Conservation (phyloP, 108 stramenopile species). For the Thalassiosira profunda region DNA sequence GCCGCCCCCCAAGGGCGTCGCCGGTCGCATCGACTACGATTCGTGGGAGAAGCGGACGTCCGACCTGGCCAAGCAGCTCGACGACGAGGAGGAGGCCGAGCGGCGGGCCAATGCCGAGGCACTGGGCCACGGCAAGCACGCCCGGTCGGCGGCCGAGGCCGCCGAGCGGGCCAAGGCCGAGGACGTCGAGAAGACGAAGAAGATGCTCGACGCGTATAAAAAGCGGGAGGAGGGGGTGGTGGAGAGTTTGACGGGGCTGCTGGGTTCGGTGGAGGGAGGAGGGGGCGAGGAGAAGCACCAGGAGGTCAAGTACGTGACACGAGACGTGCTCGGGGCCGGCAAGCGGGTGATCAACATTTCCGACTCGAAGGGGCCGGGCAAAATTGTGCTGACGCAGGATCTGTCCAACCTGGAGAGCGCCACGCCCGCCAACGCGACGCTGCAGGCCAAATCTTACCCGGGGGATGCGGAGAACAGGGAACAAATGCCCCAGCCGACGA, state of each 20-base stretch:
- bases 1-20: conserved; percentile 64
- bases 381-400: conserved; percentile 83
- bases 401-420: conserved; percentile 79
- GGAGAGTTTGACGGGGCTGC: conserved; percentile 41
- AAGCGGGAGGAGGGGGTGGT: conserved; percentile 69
- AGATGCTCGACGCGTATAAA: conserved; percentile 66
- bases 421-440: conserved; percentile 43
- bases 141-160: conserved; percentile 72
- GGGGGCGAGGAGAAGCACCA: conserved; percentile 27
- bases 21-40: conserved; percentile 77
- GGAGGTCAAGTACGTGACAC: conserved; percentile 62
- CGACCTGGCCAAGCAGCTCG: conserved; percentile 55
- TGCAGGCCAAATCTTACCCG: conserved; percentile 65
- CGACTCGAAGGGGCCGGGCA: conserved; percentile 69
- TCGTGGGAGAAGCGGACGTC: conserved; percentile 76
- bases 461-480: conserved; percentile 79
- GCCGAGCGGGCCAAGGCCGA: conserved; percentile 79
- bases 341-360: conserved; percentile 74
- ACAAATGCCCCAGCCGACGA: conserved; percentile 29
- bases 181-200: conserved; percentile 61
- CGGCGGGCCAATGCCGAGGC: conserved; percentile 35
- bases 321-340: conserved; percentile 80
- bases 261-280: conserved; percentile 46
- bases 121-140: conserved; percentile 82
- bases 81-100: conserved; percentile 66